Evolutionary conservation across 225 moss, liverwort and hornwort genomes (phyloP).

Genomic region (Ulota crispa): DNA sequence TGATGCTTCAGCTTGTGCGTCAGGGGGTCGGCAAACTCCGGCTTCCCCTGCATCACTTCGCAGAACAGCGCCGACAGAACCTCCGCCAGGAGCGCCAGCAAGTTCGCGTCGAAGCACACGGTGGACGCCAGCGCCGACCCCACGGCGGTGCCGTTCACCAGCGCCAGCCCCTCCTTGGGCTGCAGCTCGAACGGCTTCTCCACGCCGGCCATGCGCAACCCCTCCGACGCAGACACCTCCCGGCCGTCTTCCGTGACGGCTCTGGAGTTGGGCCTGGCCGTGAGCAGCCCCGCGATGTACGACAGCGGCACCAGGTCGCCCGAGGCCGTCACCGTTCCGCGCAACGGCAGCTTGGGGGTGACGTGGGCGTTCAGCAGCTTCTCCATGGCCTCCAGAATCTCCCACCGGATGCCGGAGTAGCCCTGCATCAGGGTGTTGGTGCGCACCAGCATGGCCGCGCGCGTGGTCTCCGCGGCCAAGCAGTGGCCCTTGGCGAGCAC

Average conservation of each 20-base stretch:
- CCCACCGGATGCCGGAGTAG: constrained; percentile 53
- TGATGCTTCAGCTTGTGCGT: constrained; percentile 24
- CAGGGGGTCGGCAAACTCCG: constrained; percentile 4
- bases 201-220: not conserved
- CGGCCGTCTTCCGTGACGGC: not conserved
- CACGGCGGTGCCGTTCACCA: constrained; percentile 19
- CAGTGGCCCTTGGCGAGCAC: constrained; percentile 26
- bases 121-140: constrained; percentile 21
- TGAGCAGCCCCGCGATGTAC: constrained; percentile 7
- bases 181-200: constrained; percentile 17
- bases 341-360: constrained; percentile 49
- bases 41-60: constrained; percentile 25
- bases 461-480: constrained; percentile 19
- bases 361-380: constrained; percentile 54
- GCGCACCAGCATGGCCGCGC: constrained; percentile 50
- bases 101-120: constrained; percentile 24
- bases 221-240: not conserved
- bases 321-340: constrained; percentile 48
- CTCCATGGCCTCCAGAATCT: constrained; percentile 46
- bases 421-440: constrained; percentile 54
- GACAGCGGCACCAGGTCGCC: constrained; percentile 47
- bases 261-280: not conserved
- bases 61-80: constrained; percentile 18
- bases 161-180: constrained; percentile 19
- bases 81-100: constrained; percentile 15